These are phyloP conservation scores for Puccinia horiana DNA, from an alignment of 1,284 basidiomycete genomes.

Conservation along the genomic window DNA sequence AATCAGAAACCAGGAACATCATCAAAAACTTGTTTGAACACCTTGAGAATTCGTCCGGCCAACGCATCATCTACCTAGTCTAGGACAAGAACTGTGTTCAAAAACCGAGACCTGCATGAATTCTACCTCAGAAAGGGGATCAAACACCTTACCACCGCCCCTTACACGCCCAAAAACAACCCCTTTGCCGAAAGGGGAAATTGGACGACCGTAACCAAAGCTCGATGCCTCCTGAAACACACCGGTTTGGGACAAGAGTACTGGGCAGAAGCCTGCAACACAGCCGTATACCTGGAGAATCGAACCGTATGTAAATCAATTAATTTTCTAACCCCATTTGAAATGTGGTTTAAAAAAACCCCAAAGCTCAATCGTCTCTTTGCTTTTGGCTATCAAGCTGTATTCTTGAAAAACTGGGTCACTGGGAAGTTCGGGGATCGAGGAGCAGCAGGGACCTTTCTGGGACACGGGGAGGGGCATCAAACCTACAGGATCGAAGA, in stretches of 20 bases:
- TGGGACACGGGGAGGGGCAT: not conserved
- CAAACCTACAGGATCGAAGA: not conserved
- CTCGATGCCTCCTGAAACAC: not conserved
- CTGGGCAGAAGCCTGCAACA: not conserved
- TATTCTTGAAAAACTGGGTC: not conserved
- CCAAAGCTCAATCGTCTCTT: not conserved
- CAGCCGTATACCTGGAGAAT: conserved; percentile 18
- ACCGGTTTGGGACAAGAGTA: not conserved
- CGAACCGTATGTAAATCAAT: not conserved
- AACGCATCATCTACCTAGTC: not conserved
- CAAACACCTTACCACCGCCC: conserved; percentile 53
- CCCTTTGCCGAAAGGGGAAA: conserved; percentile 16
- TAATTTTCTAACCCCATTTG: not conserved
- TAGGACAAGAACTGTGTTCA: not conserved
- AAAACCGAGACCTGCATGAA: not conserved
- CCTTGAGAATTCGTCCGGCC: not conserved
- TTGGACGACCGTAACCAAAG: not conserved
- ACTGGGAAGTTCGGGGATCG: not conserved
- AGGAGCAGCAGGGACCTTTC: not conserved
- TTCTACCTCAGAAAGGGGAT: not conserved
- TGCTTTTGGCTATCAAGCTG: conserved; percentile 5
- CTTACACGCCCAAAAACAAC: conserved; percentile 8
- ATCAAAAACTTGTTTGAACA: not conserved
- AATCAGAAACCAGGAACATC: not conserved
- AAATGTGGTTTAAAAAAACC: not conserved